These are phyloP conservation scores for Ascochyta viciae-villosae DNA, from an alignment of 2,329 filamentous ascomycete species.

Conservation along the genomic window DNA sequence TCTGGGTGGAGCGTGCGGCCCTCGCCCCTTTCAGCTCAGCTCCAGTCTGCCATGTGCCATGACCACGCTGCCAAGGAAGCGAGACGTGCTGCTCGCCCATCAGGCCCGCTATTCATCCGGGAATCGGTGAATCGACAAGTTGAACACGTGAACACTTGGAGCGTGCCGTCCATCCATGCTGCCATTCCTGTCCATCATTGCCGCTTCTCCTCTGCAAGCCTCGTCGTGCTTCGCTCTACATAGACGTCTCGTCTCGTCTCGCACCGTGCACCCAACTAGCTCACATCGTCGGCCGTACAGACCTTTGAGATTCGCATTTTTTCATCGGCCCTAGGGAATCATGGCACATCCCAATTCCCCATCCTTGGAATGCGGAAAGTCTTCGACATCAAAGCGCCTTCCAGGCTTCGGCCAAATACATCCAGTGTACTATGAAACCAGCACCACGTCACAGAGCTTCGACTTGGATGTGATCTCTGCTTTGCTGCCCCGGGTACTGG, in stretches of 20 bases:
- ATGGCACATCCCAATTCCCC: conserved; percentile 1
- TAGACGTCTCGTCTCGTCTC: conserved; percentile 1
- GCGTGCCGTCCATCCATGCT: conserved; percentile 8
- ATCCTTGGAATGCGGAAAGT: neutral
- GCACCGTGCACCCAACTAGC: conserved; percentile 1
- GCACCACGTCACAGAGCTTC: neutral
- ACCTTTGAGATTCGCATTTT: neutral
- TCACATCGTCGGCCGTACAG: conserved; percentile 1
- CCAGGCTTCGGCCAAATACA: conserved; percentile 9
- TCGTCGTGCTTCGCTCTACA: neutral
- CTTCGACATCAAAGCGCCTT: neutral
- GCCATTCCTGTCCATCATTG: neutral
- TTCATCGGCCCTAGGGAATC: neutral
- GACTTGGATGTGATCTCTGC: neutral
- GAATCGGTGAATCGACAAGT: neutral
- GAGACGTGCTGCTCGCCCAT: conserved; percentile 6
- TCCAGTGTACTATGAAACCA: neutral
- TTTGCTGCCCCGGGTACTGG: too few relatives aligned
- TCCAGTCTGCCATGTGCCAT: conserved; percentile 6
- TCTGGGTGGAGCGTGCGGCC: conserved; percentile 2
- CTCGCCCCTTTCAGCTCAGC: conserved; percentile 8
- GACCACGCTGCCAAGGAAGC: neutral
- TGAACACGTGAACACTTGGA: conserved; percentile 17
- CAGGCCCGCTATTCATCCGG: conserved; percentile 3
- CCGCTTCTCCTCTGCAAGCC: neutral